These are phyloP conservation scores for Saussurea involucrata DNA, from an alignment of 129 eudicot genomes.

Conservation along the genomic window DNA sequence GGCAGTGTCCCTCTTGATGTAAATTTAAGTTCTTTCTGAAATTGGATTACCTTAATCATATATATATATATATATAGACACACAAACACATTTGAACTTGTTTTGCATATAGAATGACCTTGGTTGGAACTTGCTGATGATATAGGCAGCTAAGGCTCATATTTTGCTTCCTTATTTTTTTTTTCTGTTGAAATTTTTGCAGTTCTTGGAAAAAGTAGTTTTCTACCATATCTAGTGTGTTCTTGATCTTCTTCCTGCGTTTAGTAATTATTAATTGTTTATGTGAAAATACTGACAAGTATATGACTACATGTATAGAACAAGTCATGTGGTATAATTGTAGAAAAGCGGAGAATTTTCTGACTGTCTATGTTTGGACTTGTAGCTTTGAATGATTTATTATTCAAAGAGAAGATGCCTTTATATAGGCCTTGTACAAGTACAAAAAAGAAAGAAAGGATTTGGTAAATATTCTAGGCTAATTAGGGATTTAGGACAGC, in stretches of 20 bases:
- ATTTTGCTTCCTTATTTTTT: neutral
- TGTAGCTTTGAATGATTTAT: neutral
- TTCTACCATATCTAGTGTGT: neutral
- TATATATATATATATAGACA: too few relatives aligned
- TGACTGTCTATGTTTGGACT: neutral
- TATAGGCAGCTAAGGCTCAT: neutral
- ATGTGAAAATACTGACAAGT: neutral
- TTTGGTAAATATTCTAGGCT: too few relatives aligned
- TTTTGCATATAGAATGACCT: neutral
- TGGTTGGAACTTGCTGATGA: neutral
- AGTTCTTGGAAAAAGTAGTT: neutral
- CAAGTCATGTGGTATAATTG: neutral
- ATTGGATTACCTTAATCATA: neutral
- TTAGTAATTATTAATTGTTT: too few relatives aligned
- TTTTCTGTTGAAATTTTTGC: neutral
- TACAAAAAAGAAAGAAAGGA: too few relatives aligned
- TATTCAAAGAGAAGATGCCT: too few relatives aligned
- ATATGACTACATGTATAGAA: neutral
- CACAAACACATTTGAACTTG: neutral
- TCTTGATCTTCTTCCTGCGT: neutral
- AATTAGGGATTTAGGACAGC: too few relatives aligned
- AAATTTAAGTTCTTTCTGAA: neutral
- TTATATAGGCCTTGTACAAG: too few relatives aligned
- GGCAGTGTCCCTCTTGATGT: neutral
- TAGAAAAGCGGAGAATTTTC: neutral